These are phyloP conservation scores for Blastobotrys malaysiensis DNA, from an alignment of 1,139 yeast genomes.

Conservation along the genomic window DNA sequence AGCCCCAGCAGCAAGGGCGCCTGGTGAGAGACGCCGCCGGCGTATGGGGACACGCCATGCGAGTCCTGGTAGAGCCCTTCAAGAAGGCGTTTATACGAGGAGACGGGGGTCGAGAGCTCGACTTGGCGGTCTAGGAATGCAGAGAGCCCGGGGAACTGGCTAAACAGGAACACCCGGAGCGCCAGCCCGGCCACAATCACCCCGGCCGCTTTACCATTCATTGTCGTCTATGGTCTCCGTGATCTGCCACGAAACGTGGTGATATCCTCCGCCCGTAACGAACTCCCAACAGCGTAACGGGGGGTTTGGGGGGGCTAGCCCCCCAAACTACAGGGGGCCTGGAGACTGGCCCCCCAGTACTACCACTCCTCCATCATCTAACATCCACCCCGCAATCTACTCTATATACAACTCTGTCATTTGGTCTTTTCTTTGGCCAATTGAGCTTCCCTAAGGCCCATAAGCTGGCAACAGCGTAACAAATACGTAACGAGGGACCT, in stretches of 20 bases:
- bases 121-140: conserved; percentile 48
- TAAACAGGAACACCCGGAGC: conserved; percentile 22
- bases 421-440: no score
- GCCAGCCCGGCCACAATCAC: conserved; percentile 18
- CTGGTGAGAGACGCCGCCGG: conserved; percentile 84
- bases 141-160: conserved; percentile 30
- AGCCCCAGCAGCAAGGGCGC: conserved; percentile 61
- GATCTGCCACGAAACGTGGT: neutral
- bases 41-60: conserved; percentile 62
- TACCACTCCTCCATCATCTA: no score
- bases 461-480: no score
- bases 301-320: neutral
- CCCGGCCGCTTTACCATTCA: conserved; percentile 2
- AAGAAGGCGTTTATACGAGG: conserved; percentile 58
- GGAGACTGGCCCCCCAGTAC: neutral
- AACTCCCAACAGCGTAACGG: neutral
- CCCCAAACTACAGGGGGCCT: neutral
- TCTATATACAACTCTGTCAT: no score
- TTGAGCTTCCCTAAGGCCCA: no score
- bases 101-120: conserved; percentile 74
- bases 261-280: neutral
- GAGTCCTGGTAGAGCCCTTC: conserved; percentile 73
- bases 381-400: no score
- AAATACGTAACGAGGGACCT: neutral
- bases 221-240: neutral